These are phyloP conservation scores for Piedraia hortae DNA, from an alignment of 2,329 filamentous ascomycete genomes.

Conservation along the genomic window DNA sequence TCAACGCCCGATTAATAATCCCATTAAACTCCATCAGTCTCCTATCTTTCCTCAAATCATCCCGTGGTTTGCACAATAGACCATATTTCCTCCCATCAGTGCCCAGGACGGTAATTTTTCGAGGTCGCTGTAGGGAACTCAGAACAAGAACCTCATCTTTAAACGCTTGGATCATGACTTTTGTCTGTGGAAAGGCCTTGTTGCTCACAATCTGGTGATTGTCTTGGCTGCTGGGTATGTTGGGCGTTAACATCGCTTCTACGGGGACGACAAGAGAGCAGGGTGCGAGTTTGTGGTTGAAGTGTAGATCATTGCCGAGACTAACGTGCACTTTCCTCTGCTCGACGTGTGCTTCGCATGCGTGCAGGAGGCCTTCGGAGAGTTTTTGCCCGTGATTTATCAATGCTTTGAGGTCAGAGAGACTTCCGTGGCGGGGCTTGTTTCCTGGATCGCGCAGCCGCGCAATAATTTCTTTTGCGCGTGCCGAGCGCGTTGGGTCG, in stretches of 20 bases:
- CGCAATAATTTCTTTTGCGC: constrained; percentile 18
- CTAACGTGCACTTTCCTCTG: constrained; percentile 44
- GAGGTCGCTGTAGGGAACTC: constrained; percentile 72
- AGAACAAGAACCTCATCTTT: constrained; percentile 72
- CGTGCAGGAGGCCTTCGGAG: constrained; percentile 50
- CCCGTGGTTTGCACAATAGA: constrained; percentile 88
- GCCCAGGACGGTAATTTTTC: constrained; percentile 65
- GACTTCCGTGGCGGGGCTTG: constrained; percentile 27
- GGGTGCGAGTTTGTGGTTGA: constrained; percentile 59
- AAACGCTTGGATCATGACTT: constrained; percentile 58
- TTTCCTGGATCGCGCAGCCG: constrained; percentile 22
- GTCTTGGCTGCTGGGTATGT: constrained; percentile 44
- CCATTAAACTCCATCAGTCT: constrained; percentile 97
- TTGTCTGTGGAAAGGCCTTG: constrained; percentile 63
- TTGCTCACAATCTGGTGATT: constrained; percentile 40
- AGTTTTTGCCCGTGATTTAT: constrained; percentile 58
- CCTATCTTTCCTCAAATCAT: constrained; percentile 90
- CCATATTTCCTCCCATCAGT: constrained; percentile 75
- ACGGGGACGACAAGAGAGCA: constrained; percentile 72
- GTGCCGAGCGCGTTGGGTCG: constrained; percentile 35
- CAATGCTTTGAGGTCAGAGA: constrained; percentile 40
- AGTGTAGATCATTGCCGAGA: constrained; percentile 48
- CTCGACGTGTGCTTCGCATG: constrained; percentile 57
- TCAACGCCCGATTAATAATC: constrained; percentile 87
- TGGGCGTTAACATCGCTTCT: constrained; percentile 58